Percentiles rank a stretch among this genome's conserved stretches.
These are phyloP conservation scores for Exutisphaerella laricina DNA, from an alignment of 2,329 filamentous ascomycete species.

Conservation along the genomic window DNA sequence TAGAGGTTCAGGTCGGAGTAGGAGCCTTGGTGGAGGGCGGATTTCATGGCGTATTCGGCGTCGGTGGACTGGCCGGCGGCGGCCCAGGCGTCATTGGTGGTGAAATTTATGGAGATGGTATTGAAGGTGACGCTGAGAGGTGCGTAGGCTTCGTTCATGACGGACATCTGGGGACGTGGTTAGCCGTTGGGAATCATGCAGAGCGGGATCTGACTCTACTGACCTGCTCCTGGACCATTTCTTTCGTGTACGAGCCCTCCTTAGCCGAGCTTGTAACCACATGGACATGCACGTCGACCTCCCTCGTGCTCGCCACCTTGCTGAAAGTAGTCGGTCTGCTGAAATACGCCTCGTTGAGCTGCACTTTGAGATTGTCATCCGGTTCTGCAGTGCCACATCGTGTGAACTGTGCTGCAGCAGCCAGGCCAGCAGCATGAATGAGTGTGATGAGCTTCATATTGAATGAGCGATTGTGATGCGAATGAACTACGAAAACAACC, in stretches of 20 bases:
- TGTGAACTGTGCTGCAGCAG: conserved; percentile 15
- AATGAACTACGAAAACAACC: too few relatives aligned
- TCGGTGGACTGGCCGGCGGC: conserved; percentile 40
- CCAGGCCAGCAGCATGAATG: conserved; percentile 12
- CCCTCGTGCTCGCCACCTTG: conserved; percentile 4
- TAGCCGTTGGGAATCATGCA: not conserved
- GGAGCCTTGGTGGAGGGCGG: conserved; percentile 45
- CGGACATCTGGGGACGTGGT: conserved; percentile 4
- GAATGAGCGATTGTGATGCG: conserved; percentile 1
- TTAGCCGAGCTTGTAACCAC: conserved; percentile 35
- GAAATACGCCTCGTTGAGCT: conserved; percentile 19
- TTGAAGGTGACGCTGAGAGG: conserved; percentile 41
- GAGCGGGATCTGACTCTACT: conserved; percentile 6
- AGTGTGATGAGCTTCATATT: conserved; percentile 15
- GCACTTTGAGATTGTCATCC: conserved; percentile 11
- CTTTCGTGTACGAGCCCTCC: conserved; percentile 32
- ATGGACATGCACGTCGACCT: conserved; percentile 35
- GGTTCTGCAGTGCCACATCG: conserved; percentile 19
- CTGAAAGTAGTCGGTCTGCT: conserved; percentile 9
- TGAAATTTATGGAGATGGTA: conserved; percentile 44
- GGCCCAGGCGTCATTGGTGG: conserved; percentile 51
- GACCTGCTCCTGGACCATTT: conserved; percentile 31
- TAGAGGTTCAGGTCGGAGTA: conserved; percentile 53
- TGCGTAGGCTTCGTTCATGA: conserved; percentile 32
- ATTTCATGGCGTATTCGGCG: conserved; percentile 43